Evolutionary conservation across 345 rosid genomes (phyloP).

Genomic region (Boechera divaricarpa): DNA sequence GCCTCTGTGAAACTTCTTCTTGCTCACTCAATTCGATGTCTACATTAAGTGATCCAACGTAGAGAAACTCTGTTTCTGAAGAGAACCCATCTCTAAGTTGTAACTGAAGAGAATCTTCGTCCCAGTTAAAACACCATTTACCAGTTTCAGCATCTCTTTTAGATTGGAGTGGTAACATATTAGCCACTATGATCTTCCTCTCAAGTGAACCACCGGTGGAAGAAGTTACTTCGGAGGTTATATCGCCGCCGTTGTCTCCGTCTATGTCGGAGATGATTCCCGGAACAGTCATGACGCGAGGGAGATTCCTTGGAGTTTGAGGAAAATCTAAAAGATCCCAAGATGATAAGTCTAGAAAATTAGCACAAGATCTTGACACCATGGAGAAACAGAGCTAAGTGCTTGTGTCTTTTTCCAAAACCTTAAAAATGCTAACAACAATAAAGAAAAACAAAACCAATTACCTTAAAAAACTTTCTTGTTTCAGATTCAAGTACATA

Average conservation of each 20-base stretch:
- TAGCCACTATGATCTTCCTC: slow-evolving; percentile 49
- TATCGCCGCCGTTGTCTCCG: slow-evolving; percentile 39
- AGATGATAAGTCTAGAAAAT: slow-evolving; percentile 62
- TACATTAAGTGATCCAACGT: slow-evolving; percentile 49
- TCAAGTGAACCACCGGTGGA: slow-evolving; percentile 26
- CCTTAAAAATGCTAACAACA: not conserved
- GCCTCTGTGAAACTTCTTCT: slow-evolving; percentile 48
- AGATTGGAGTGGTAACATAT: slow-evolving; percentile 49
- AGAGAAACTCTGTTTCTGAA: slow-evolving; percentile 46
- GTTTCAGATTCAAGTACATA: not conserved
- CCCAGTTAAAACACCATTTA: slow-evolving; percentile 46
- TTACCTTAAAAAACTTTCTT: not conserved
- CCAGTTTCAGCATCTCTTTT: slow-evolving; percentile 42
- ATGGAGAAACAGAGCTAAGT: slow-evolving; percentile 39
- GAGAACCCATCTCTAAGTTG: slow-evolving; percentile 53
- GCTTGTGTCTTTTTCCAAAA: not conserved
- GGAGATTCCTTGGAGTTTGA: slow-evolving; percentile 46
- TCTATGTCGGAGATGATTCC: slow-evolving; percentile 49
- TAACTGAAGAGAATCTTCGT: slow-evolving; percentile 47
- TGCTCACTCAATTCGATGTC: slow-evolving; percentile 42
- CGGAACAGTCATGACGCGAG: slow-evolving; percentile 56
- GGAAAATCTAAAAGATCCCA: slow-evolving; percentile 51
- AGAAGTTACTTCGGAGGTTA: slow-evolving; percentile 28
- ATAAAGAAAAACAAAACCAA: not conserved
- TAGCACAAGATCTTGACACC: slow-evolving; percentile 61